Percentiles rank a stretch among this genome's conserved stretches.
phyloP scores from a whole-genome alignment of 257 asterid genomes.

The Nicotiana noctiflora region DNA sequence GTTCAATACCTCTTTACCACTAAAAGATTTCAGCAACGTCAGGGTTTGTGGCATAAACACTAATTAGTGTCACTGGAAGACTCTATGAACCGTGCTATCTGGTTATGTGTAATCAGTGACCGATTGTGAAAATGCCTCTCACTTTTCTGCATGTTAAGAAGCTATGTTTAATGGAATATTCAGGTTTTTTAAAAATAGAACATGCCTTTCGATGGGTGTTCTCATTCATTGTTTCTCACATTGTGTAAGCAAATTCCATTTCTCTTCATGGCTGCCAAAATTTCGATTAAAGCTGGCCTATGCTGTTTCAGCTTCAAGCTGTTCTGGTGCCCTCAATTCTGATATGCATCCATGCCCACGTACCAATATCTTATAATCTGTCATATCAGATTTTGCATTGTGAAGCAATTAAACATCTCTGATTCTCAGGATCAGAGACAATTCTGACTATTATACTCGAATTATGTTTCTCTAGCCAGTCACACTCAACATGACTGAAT shows the following conservation, averaged over 20 bases:
- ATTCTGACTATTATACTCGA: not conserved
- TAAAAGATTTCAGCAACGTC: not conserved
- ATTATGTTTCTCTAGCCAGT: not conserved
- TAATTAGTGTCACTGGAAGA: not conserved
- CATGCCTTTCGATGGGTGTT: not conserved
- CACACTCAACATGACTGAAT: not conserved
- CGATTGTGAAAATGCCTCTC: not conserved
- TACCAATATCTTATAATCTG: not conserved
- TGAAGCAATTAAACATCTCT: not conserved
- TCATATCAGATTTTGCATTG: not conserved
- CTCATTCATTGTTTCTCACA: not conserved
- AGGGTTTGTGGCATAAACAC: not conserved
- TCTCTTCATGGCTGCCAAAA: not conserved
- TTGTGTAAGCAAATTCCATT: not conserved
- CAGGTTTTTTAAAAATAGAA: not conserved
- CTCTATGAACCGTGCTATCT: not conserved
- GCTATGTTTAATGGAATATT: not conserved
- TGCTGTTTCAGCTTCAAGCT: not conserved
- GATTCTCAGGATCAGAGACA: constrained; percentile 6
- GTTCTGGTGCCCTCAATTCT: not conserved
- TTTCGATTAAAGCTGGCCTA: not conserved
- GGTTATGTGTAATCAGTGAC: not conserved
- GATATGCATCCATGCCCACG: not conserved
- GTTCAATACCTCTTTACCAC: not conserved
- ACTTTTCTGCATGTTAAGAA: not conserved